Percentiles rank a stretch among this genome's conserved stretches.
These are phyloP conservation scores for Barnettozyma hawaiiensis DNA, from an alignment of 1,139 yeast genomes.

Conservation along the genomic window DNA sequence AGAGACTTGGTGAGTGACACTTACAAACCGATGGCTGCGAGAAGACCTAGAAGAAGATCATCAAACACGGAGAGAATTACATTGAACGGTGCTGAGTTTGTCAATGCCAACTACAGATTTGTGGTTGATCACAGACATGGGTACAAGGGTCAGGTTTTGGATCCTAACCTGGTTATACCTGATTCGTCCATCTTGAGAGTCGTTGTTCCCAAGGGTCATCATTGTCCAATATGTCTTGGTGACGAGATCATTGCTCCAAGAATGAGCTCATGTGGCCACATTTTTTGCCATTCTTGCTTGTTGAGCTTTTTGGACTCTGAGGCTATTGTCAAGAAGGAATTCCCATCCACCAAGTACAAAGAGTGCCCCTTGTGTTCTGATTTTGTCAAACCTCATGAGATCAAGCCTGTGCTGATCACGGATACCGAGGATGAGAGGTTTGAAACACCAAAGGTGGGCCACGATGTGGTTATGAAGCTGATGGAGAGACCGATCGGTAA, in stretches of 20 bases:
- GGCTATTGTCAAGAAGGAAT: conserved; percentile 30
- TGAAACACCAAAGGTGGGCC: conserved; percentile 56
- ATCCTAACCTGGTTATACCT: conserved; percentile 73
- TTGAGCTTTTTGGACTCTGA: conserved; percentile 64
- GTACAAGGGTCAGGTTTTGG: conserved; percentile 51
- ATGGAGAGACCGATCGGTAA: conserved; percentile 66
- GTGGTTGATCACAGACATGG: conserved; percentile 61
- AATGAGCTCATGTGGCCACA: conserved; percentile 93
- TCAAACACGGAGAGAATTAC: conserved; percentile 29
- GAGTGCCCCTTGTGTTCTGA: conserved; percentile 87
- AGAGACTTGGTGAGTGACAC: conserved; percentile 30
- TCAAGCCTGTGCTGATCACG: conserved; percentile 65
- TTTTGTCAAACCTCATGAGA: conserved; percentile 50
- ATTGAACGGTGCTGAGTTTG: conserved; percentile 65
- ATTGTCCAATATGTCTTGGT: conserved; percentile 88
- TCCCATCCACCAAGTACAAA: conserved; percentile 43
- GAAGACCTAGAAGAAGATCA: conserved; percentile 24
- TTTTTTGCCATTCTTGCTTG: conserved; percentile 79
- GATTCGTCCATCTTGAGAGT: conserved; percentile 62
- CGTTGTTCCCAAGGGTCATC: conserved; percentile 63
- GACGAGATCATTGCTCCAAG: conserved; percentile 88
- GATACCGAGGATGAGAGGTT: conserved; percentile 47
- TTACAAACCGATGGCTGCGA: conserved; percentile 12
- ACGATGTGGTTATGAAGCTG: conserved; percentile 56
- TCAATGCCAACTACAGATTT: conserved; percentile 82